A percentile compares a stretch with the other conserved stretches of the same genome.
Conservation (phyloP, 2,329 filamentous ascomycete species). For the Aureobasidium leucospermi region DNA sequence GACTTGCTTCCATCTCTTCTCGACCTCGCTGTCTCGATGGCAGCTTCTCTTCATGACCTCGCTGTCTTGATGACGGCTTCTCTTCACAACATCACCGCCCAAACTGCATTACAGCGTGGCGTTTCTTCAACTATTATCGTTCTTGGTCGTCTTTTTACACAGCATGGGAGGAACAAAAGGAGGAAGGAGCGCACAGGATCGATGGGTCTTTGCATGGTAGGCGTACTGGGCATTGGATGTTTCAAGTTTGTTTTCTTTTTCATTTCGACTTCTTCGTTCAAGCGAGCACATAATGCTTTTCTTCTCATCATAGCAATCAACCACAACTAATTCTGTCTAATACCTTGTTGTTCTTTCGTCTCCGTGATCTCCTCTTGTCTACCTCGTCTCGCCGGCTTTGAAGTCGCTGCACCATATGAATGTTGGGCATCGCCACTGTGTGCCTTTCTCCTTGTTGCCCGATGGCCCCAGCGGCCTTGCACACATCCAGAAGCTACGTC, state of each 20-base stretch:
- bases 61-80: neutral
- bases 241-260: neutral
- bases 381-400: conserved; percentile 33
- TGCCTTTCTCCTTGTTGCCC: conserved; percentile 74
- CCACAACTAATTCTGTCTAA: neutral
- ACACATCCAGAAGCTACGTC: conserved; percentile 61
- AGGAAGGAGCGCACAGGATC: neutral
- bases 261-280: neutral
- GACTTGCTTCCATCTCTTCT: neutral
- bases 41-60: too few relatives aligned
- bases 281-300: neutral
- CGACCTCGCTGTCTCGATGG: neutral
- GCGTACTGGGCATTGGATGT: conserved; percentile 2
- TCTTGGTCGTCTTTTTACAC: neutral
- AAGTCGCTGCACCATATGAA: conserved; percentile 67
- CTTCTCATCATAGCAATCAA: conserved; percentile 2
- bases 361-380: neutral
- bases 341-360: too few relatives aligned
- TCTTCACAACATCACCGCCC: neutral
- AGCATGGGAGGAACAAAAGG: neutral
- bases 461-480: conserved; percentile 73
- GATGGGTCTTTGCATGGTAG: conserved; percentile 1
- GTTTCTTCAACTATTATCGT: neutral
- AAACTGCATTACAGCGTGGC: neutral
- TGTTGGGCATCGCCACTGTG: conserved; percentile 79